These are phyloP conservation scores for Alternaria sp. DNA, from an alignment of 2,329 filamentous ascomycete genomes.

Conservation along the genomic window DNA sequence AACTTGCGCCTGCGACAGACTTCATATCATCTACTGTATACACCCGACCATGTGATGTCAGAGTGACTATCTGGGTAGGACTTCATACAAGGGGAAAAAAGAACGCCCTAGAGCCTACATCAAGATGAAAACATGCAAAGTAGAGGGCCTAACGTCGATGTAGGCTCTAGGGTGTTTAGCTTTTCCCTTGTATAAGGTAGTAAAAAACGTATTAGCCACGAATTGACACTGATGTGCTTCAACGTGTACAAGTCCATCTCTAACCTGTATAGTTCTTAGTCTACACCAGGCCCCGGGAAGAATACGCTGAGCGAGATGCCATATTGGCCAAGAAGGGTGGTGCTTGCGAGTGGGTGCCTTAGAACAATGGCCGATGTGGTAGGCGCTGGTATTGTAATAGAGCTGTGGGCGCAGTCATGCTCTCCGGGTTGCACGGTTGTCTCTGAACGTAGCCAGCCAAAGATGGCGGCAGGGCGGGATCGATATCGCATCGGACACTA, in stretches of 20 bases:
- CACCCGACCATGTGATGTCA: too few species aligned
- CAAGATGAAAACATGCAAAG: too few species aligned
- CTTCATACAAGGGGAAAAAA: too few species aligned
- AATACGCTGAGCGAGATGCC: background rate
- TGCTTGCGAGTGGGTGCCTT: background rate
- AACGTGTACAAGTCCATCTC: background rate
- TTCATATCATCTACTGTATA: too few species aligned
- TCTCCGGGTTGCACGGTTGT: background rate
- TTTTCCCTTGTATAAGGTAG: background rate
- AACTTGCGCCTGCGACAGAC: too few species aligned
- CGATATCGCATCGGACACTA: background rate
- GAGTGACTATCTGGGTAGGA: too few species aligned
- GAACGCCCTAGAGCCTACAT: too few species aligned
- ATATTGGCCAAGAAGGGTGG: background rate
- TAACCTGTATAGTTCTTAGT: background rate
- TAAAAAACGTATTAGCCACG: background rate
- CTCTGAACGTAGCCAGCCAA: background rate
- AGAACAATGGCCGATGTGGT: background rate
- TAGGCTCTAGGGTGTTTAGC: too few species aligned
- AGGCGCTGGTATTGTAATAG: background rate
- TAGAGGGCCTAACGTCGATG: too few species aligned
- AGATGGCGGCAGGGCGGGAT: background rate
- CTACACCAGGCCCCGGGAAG: background rate
- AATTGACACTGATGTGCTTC: background rate
- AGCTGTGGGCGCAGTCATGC: background rate